A percentile compares a stretch with the other conserved stretches of the same genome.
Evolutionary conservation across 352 stramenopile genomes (phyloP).

Genomic region (Phytophthora sojae): DNA sequence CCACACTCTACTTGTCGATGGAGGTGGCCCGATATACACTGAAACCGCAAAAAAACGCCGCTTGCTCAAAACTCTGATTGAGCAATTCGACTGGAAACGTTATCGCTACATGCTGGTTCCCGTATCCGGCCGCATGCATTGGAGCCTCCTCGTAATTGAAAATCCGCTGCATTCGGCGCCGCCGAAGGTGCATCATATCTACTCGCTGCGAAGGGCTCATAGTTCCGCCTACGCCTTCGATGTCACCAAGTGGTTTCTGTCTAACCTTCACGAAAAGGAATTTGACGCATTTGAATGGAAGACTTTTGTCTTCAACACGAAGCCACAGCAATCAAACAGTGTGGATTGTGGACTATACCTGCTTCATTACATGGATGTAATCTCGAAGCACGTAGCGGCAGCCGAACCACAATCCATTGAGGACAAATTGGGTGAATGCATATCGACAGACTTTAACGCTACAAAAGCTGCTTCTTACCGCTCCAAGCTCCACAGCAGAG

Average conservation of each 20-base stretch:
- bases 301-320: neutral
- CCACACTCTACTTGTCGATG: neutral
- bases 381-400: too few relatives aligned
- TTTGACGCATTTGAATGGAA: neutral
- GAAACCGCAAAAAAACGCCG: neutral
- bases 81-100: neutral
- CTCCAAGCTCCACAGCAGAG: too few relatives aligned
- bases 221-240: neutral
- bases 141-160: neutral
- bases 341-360: neutral
- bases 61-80: neutral
- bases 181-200: neutral
- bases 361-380: too few relatives aligned
- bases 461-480: too few relatives aligned
- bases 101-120: neutral
- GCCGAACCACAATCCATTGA: too few relatives aligned
- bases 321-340: too few relatives aligned
- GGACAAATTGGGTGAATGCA: too few relatives aligned
- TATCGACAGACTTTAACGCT: too few relatives aligned
- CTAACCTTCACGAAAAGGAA: neutral
- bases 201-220: neutral
- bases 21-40: neutral
- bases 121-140: neutral
- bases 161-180: neutral
- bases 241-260: neutral